Evolutionary conservation across 2,329 filamentous ascomycete genomes (phyloP), one percentile per base, ranked within the genome.

Genomic region (Clonostachys solani): DNA sequence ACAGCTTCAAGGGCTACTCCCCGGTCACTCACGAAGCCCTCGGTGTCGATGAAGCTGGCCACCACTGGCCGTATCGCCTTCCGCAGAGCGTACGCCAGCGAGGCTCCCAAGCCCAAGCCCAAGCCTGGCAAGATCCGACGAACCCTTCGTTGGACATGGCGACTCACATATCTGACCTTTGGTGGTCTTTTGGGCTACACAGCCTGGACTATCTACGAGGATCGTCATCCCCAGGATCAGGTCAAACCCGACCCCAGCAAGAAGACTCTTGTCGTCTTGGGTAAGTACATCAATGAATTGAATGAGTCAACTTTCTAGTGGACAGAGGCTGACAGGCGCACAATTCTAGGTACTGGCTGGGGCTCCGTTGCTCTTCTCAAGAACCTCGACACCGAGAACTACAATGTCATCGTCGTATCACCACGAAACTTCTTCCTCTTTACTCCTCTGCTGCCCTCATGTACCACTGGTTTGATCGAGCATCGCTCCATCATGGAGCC

Each of bases 401-500:
- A 97, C 83, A 97, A 99, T 69, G 92, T 97, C 69, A 72, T 97
- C 64, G 91, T 99, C 67, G 89, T 99, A 68, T 97, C 94, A 44
- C 94, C 94, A 47, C 89, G 94, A 66, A 99, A 99, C 76, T 99
- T 96, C 82, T 99, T 99, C 84, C 86, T 99, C 58, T 99, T 99
- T 80, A 99, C 94, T 33, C 94, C 94, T 50, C 84, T 99, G 50
- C 83, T 99, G 52, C 94, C 94, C 55, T 97, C 92, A 64, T 99
- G 94, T 74, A 97, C 94, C 45, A 96, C 92, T 56, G 94, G 94
- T 61, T 87, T 90, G 59, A 94, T 99, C 69, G 94, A 99, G 79
- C 94, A 97, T 77, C 90, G 94, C 67, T 97, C 92, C 64, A 99
- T 99, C 72, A 99, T 99, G 94, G 94, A 99, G 76, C 94, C 94